phyloP scores from a whole-genome alignment of 352 stramenopile species.

The Phytophthora uliginosa region DNA sequence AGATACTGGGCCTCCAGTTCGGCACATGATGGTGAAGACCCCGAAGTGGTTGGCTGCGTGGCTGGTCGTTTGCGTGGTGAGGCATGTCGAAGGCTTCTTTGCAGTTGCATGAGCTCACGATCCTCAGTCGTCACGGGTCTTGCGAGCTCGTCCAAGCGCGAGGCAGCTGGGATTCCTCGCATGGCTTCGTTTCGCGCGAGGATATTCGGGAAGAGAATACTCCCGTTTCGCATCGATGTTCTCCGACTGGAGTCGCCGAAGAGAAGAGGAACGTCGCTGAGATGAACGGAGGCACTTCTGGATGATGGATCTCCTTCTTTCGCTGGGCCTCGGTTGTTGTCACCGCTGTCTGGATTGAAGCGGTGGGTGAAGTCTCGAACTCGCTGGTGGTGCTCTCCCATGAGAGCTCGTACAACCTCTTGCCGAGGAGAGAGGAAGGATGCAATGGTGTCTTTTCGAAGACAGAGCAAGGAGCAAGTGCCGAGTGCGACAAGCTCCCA shows the following conservation, averaged over 20 bases:
- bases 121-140: slow-evolving; percentile 24
- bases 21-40: slow-evolving; percentile 37
- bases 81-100: slow-evolving; percentile 3
- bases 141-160: slow-evolving; percentile 29
- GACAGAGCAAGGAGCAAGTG: slow-evolving; percentile 65
- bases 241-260: not conserved
- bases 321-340: slow-evolving; percentile 5
- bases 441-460: slow-evolving; percentile 67
- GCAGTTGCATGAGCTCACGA: slow-evolving; percentile 9
- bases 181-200: slow-evolving; percentile 39
- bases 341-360: slow-evolving; percentile 34
- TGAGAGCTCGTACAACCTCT: slow-evolving; percentile 60
- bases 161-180: slow-evolving; percentile 7
- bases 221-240: slow-evolving; percentile 20
- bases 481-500: slow-evolving; percentile 76
- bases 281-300: slow-evolving; percentile 22
- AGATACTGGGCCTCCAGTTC: slow-evolving; percentile 62
- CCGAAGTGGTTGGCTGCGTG: slow-evolving; percentile 8
- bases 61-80: slow-evolving; percentile 15
- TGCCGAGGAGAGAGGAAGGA: slow-evolving; percentile 63
- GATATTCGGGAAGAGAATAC: slow-evolving; percentile 62
- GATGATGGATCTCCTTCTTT: slow-evolving; percentile 7
- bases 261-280: slow-evolving; percentile 17
- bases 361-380: slow-evolving; percentile 57
- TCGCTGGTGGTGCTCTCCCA: slow-evolving; percentile 53